Evolutionary conservation across 768 basidiomycete species (phyloP).

Genomic region (Mycena metata): DNA sequence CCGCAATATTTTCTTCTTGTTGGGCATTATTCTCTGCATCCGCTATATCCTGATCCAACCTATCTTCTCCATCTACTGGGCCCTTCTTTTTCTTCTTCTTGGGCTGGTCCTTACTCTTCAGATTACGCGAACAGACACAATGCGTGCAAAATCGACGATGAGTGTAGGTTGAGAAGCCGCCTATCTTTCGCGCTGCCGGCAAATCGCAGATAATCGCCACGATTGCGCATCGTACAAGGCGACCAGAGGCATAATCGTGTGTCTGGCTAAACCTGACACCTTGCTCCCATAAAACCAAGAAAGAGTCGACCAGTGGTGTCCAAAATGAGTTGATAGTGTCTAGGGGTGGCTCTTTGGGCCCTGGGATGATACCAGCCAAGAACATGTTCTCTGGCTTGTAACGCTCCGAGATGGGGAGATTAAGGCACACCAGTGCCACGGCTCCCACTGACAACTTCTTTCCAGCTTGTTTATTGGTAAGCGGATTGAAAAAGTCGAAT

Average conservation of each 20-base stretch:
- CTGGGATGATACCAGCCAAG: no score
- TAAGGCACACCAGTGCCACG: conserved; percentile 52
- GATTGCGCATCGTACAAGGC: conserved; percentile 30
- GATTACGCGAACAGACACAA: not conserved
- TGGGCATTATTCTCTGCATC: no score
- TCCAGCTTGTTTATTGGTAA: conserved; percentile 43
- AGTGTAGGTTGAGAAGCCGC: conserved; percentile 39
- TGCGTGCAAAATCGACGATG: not conserved
- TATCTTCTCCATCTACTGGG: no score
- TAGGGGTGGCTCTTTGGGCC: no score
- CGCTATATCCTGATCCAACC: no score
- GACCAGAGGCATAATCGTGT: not conserved
- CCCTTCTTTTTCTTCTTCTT: no score
- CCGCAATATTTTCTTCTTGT: no score
- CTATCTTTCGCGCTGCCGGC: conserved; percentile 43
- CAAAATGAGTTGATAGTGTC: conserved; percentile 45
- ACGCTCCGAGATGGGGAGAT: conserved; percentile 47
- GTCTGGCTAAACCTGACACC: conserved; percentile 43
- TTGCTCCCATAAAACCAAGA: conserved; percentile 46
- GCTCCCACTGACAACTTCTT: conserved; percentile 47
- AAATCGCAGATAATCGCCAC: conserved; percentile 47
- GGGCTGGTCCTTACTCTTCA: no score
- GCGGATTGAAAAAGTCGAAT: conserved; percentile 54
- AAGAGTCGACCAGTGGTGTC: conserved; percentile 45
- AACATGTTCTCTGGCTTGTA: no score